phyloP scores from a whole-genome alignment of 257 asterid species.

The Scutellaria minor region DNA sequence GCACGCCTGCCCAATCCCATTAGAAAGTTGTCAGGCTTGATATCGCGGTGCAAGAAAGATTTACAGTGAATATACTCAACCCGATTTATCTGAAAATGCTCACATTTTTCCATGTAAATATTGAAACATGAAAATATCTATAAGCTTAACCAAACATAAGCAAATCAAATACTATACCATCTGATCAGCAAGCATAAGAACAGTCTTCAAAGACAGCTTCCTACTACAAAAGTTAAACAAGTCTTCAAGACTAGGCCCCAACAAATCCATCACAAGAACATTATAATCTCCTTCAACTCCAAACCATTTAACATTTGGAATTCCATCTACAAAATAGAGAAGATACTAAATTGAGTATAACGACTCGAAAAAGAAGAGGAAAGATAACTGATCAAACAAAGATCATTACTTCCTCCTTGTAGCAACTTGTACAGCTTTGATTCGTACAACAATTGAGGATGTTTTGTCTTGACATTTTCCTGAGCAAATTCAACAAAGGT shows the following conservation, averaged over 20 bases:
- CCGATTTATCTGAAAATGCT: slow-evolving; percentile 62
- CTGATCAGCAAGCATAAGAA: slow-evolving; percentile 94
- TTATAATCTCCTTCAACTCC: slow-evolving; percentile 96
- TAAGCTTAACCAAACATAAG: slow-evolving; percentile 8
- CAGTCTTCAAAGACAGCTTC: slow-evolving; percentile 85
- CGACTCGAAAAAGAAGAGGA: slow-evolving; percentile 16
- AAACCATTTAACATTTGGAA: slow-evolving; percentile 81
- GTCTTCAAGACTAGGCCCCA: slow-evolving; percentile 97
- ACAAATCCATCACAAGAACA: slow-evolving; percentile 88
- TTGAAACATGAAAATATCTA: slow-evolving; percentile 2
- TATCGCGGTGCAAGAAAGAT: slow-evolving; percentile 86
- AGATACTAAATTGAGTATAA: slow-evolving; percentile 22
- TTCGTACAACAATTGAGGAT: slow-evolving; percentile 79
- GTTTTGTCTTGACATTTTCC: slow-evolving; percentile 90
- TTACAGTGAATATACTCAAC: slow-evolving; percentile 74
- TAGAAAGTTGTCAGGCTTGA: slow-evolving; percentile 87
- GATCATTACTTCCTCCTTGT: slow-evolving; percentile 84
- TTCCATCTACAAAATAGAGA: slow-evolving; percentile 60
- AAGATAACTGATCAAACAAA: slow-evolving; percentile 20
- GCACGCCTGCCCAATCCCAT: slow-evolving; percentile 92
- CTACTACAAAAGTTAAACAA: slow-evolving; percentile 85
- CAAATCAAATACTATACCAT: slow-evolving; percentile 51
- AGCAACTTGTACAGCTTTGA: slow-evolving; percentile 79
- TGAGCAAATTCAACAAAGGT: slow-evolving; percentile 38
- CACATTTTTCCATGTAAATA: neutral